Percentiles rank a stretch among this genome's conserved stretches.
These are phyloP conservation scores for Pseudogymnoascus sp. DNA, from an alignment of 2,329 filamentous ascomycete species.

Conservation along the genomic window DNA sequence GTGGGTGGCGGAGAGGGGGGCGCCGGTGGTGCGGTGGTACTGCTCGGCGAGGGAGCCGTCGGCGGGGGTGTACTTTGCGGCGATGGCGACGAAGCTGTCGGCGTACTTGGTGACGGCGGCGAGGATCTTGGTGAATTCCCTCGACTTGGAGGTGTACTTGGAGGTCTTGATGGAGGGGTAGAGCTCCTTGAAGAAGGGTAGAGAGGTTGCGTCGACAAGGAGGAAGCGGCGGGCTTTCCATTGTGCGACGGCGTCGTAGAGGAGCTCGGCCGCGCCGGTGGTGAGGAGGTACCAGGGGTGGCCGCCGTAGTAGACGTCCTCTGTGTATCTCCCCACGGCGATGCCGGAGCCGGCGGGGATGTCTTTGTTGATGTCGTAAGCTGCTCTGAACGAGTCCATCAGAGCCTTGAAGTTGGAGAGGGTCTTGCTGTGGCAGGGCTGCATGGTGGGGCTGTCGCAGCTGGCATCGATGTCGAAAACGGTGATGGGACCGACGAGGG, in stretches of 20 bases:
- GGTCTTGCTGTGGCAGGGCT: slow-evolving; percentile 47
- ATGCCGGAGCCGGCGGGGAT: slow-evolving; percentile 50
- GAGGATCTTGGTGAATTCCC: slow-evolving; percentile 37
- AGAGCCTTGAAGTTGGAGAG: slow-evolving; percentile 70
- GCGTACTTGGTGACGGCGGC: slow-evolving; percentile 53
- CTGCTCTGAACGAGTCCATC: slow-evolving; percentile 63
- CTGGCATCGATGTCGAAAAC: slow-evolving; percentile 59
- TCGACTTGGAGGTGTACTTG: slow-evolving; percentile 43
- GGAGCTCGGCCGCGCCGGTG: slow-evolving; percentile 67
- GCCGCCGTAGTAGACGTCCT: slow-evolving; percentile 67
- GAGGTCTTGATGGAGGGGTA: slow-evolving; percentile 50
- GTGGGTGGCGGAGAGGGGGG: slow-evolving; percentile 55
- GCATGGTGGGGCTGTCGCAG: slow-evolving; percentile 65
- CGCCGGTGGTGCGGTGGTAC: slow-evolving; percentile 45
- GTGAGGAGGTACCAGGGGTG: slow-evolving; percentile 78
- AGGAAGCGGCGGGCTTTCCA: slow-evolving; percentile 59
- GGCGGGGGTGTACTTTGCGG: slow-evolving; percentile 40
- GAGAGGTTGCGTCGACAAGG: slow-evolving; percentile 53
- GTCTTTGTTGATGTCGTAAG: slow-evolving; percentile 62
- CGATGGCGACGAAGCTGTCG: slow-evolving; percentile 44
- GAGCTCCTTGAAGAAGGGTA: slow-evolving; percentile 64
- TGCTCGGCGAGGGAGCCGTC: slow-evolving; percentile 61
- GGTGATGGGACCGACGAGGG: slow-evolving; percentile 56
- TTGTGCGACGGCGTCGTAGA: slow-evolving; percentile 67
- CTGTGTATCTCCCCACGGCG: slow-evolving; percentile 57